Evolutionary conservation across 2,329 filamentous ascomycete species (phyloP).

Genomic region (Talaromyces verruculosus): DNA sequence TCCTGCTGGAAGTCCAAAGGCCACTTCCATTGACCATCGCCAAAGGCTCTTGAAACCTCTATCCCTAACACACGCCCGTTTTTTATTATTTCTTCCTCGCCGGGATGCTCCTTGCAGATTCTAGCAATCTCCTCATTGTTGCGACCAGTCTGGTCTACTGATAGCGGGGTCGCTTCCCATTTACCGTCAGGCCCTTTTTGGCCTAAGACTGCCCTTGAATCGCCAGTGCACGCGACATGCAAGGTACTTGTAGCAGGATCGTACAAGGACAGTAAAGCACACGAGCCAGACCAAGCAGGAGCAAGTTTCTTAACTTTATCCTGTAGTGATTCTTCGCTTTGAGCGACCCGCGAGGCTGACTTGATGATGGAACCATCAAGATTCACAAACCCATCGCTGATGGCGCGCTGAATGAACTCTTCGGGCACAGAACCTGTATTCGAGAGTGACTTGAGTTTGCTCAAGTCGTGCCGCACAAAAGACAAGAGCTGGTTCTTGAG

Average conservation of each 20-base stretch:
- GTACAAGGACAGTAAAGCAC: constrained; percentile 63
- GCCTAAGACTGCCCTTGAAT: constrained; percentile 66
- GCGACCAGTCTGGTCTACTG: constrained; percentile 65
- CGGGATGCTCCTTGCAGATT: constrained; percentile 60
- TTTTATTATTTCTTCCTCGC: constrained; percentile 59
- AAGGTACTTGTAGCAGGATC: constrained; percentile 56
- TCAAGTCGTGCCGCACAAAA: constrained; percentile 24
- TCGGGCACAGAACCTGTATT: background rate
- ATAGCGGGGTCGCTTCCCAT: constrained; percentile 58
- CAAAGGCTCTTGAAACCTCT: constrained; percentile 65
- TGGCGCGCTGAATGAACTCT: constrained; percentile 25
- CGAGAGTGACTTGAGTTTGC: constrained; percentile 18
- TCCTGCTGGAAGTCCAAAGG: constrained; percentile 49
- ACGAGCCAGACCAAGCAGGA: constrained; percentile 55
- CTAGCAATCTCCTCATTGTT: constrained; percentile 60
- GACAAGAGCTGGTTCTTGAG: too few species aligned
- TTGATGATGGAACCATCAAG: constrained; percentile 30
- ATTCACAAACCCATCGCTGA: constrained; percentile 27
- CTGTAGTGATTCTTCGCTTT: constrained; percentile 24
- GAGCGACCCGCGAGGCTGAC: constrained; percentile 22
- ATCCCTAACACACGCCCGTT: constrained; percentile 62
- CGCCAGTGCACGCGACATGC: constrained; percentile 65
- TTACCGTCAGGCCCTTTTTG: constrained; percentile 31
- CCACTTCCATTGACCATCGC: constrained; percentile 70
- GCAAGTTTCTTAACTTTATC: constrained; percentile 28